Conservation (phyloP, 305 asterid genomes). For the Solanum chacoense region DNA sequence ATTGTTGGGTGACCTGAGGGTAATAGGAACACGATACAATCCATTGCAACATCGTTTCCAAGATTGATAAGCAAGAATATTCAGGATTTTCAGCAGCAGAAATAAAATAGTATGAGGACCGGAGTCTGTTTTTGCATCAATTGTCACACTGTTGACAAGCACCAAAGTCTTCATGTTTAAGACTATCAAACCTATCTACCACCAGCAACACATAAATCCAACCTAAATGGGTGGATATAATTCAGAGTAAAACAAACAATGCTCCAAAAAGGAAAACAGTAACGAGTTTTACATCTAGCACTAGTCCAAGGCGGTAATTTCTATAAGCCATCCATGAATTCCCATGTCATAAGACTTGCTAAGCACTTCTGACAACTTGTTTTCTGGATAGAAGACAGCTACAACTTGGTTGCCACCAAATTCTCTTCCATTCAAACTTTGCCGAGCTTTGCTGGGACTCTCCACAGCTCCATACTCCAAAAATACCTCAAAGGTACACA, state of each 20-base stretch:
- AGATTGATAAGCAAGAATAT: background rate
- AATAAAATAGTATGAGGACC: background rate
- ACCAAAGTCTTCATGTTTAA: background rate
- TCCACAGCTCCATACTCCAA: constrained; percentile 78
- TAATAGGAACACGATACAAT: too few species aligned
- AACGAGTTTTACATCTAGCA: background rate
- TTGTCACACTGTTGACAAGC: background rate
- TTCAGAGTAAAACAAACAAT: background rate
- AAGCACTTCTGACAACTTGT: constrained; percentile 13
- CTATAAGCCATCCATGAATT: background rate
- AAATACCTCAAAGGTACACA: constrained; percentile 45
- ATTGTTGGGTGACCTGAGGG: too few species aligned
- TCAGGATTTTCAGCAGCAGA: background rate
- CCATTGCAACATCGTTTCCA: too few species aligned
- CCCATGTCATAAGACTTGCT: background rate
- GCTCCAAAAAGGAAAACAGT: background rate
- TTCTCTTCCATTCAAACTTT: constrained; percentile 73
- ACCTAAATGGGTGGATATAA: background rate
- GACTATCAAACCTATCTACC: background rate
- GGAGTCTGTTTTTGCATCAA: background rate
- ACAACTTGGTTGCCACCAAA: constrained; percentile 84
- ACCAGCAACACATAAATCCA: background rate
- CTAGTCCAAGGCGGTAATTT: background rate
- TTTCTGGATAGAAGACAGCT: constrained; percentile 77
- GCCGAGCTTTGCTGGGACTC: constrained; percentile 63